These are phyloP conservation scores for Solanum hybrid DNA, from an alignment of 305 asterid species.

Conservation along the genomic window DNA sequence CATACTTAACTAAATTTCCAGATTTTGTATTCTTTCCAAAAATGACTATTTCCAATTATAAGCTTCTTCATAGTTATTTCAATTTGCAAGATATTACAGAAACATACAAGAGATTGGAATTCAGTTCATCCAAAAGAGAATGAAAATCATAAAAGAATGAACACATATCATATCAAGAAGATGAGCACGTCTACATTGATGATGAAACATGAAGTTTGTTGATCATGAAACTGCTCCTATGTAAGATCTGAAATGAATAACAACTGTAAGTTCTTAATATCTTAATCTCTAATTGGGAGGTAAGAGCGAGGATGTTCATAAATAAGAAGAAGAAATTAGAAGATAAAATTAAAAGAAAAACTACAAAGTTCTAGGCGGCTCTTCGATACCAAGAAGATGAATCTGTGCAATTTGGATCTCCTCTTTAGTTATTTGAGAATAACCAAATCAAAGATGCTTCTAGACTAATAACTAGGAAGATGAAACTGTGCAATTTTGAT, in stretches of 20 bases:
- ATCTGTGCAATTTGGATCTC: neutral
- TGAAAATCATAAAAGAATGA: neutral
- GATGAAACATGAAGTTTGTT: neutral
- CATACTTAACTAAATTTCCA: no score
- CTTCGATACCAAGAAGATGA: neutral
- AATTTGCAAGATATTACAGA: no score
- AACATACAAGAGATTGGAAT: neutral
- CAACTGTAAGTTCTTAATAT: neutral
- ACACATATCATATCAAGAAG: neutral
- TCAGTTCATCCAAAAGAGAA: neutral
- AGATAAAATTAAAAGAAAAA: neutral
- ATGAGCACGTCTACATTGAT: neutral
- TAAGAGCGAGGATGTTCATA: neutral
- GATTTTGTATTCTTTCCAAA: no score
- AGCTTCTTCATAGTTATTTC: no score
- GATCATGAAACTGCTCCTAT: neutral
- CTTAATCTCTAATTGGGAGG: neutral
- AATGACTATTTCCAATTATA: no score
- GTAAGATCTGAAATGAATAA: neutral
- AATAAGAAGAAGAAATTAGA: neutral
- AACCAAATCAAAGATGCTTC: neutral
- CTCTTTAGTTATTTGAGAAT: neutral
- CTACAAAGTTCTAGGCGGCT: neutral
- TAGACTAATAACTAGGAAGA: neutral
- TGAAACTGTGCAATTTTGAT: neutral